A percentile compares a stretch with the other conserved stretches of the same genome.
phyloP scores from a whole-genome alignment of 169 alveolate species.

The Babesia bovis region DNA sequence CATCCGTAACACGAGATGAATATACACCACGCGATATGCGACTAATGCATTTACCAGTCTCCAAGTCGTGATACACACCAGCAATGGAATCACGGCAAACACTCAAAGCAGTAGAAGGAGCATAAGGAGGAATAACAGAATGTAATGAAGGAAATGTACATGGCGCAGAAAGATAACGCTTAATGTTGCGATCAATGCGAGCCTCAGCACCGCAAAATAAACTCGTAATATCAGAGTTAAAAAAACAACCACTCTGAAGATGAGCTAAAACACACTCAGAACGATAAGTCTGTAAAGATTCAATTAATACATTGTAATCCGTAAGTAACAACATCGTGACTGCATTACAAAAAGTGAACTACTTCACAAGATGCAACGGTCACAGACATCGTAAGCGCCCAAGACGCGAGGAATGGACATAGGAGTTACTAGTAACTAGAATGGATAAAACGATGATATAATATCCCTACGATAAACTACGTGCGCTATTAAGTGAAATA shows the following conservation, averaged over 20 bases:
- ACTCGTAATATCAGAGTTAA: constrained; percentile 8
- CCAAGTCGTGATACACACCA: constrained; percentile 36
- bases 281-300: constrained; percentile 11
- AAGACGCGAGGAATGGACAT: not conserved
- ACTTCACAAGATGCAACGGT: not conserved
- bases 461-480: too few species aligned
- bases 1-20: not conserved
- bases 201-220: constrained; percentile 12
- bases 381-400: not conserved
- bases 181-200: constrained; percentile 17
- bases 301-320: constrained; percentile 22
- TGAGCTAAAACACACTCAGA: constrained; percentile 36
- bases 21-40: constrained; percentile 24
- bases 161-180: constrained; percentile 34
- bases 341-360: not conserved
- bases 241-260: constrained; percentile 37
- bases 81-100: constrained; percentile 43
- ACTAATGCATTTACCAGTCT: constrained; percentile 41
- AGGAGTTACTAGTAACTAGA: not conserved
- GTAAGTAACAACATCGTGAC: constrained; percentile 25
- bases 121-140: constrained; percentile 25
- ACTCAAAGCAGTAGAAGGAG: constrained; percentile 33
- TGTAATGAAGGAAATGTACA: constrained; percentile 26
- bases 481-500: too few species aligned
- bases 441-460: too few species aligned